A percentile compares a stretch with the other conserved stretches of the same genome.
phyloP scores from a whole-genome alignment of 352 stramenopile genomes.

The Blastocystis sp. region DNA sequence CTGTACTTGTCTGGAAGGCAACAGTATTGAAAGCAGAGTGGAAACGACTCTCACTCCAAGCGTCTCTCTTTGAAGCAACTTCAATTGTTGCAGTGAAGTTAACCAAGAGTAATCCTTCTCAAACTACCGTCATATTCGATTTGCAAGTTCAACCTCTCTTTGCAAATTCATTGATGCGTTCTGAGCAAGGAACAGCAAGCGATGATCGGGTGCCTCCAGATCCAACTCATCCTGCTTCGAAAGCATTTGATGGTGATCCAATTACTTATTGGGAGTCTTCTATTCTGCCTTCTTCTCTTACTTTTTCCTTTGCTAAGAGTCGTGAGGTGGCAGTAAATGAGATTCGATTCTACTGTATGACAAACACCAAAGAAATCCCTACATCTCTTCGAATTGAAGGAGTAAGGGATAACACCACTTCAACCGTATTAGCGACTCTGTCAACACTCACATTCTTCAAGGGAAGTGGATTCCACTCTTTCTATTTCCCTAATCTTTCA shows the following conservation, averaged over 20 bases:
- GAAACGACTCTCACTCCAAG: neutral
- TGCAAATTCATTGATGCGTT: neutral
- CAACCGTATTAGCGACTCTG: neutral
- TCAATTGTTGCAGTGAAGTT: neutral
- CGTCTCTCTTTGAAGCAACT: neutral
- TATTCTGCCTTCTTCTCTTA: neutral
- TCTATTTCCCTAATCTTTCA: neutral
- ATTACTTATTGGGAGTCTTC: neutral
- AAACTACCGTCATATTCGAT: neutral
- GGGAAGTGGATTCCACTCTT: neutral
- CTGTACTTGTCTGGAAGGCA: neutral
- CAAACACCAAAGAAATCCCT: neutral
- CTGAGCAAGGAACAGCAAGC: neutral
- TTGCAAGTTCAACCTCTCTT: neutral
- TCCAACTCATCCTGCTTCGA: neutral
- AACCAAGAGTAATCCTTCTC: neutral
- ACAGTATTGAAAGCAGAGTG: neutral
- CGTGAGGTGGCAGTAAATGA: neutral
- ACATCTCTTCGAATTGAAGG: neutral
- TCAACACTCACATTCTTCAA: neutral
- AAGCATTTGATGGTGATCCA: neutral
- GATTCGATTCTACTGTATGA: neutral
- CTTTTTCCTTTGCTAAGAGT: neutral
- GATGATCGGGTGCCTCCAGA: neutral
- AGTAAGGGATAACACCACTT: neutral